Conservation (phyloP, 148 eudicot genomes). For the Chenopodium quinoa region DNA sequence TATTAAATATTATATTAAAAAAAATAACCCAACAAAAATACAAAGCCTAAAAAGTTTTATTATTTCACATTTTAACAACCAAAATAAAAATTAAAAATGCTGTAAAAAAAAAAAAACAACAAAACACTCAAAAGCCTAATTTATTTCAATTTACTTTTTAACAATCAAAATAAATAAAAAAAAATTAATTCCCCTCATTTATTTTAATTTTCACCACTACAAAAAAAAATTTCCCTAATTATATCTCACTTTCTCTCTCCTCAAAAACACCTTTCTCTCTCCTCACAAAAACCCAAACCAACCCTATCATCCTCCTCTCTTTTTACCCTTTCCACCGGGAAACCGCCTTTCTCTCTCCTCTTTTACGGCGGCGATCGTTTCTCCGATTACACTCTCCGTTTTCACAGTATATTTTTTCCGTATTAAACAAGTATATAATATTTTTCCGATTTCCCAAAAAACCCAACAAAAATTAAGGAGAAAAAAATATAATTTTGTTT, state of each 20-base stretch:
- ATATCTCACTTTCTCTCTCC: conserved; percentile 14
- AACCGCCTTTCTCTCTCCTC: conserved; percentile 19
- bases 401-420: not conserved
- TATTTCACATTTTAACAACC: too few relatives aligned
- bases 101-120: too few relatives aligned
- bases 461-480: not conserved
- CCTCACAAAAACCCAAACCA: conserved; percentile 36
- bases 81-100: too few relatives aligned
- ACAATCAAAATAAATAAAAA: too few relatives aligned
- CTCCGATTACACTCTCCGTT: conserved; percentile 17
- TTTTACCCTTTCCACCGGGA: conserved; percentile 20
- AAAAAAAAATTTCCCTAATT: not conserved
- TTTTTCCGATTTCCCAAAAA: not conserved
- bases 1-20: too few relatives aligned
- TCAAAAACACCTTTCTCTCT: conserved; percentile 17
- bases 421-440: not conserved
- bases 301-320: conserved; percentile 34
- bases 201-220: conserved; percentile 18
- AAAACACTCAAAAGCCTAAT: too few relatives aligned
- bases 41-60: too few relatives aligned
- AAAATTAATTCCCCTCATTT: not conserved
- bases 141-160: too few relatives aligned
- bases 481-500: not conserved
- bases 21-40: too few relatives aligned
- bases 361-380: conserved; percentile 10